Evolutionary conservation across 148 eudicot genomes (phyloP).

Genomic region (Bassia scoparia): DNA sequence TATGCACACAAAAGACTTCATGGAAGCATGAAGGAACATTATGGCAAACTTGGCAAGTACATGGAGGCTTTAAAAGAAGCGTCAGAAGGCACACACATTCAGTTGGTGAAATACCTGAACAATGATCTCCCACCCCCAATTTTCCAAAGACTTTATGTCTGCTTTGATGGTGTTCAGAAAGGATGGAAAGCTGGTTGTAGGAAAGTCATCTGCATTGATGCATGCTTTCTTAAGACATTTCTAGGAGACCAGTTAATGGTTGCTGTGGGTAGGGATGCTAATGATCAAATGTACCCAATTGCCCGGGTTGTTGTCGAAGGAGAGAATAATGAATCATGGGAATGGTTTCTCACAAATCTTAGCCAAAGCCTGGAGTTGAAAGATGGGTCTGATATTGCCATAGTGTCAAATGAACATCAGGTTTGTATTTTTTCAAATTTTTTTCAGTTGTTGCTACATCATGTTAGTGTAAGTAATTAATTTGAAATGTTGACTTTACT

Average conservation of each 20-base stretch:
- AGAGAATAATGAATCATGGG: neutral
- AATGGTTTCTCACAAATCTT: neutral
- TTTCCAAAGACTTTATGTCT: neutral
- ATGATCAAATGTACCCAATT: constrained; percentile 14
- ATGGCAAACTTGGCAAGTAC: neutral
- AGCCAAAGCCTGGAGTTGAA: neutral
- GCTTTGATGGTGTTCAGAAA: too few relatives aligned
- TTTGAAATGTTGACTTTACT: neutral
- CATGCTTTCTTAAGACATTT: neutral
- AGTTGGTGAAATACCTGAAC: neutral
- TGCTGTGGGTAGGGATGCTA: neutral
- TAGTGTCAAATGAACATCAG: neutral
- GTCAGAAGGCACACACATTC: neutral
- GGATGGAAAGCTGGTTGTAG: neutral
- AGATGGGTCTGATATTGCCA: neutral
- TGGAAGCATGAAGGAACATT: neutral
- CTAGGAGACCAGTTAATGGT: neutral
- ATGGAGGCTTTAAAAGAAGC: neutral
- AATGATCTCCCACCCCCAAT: neutral
- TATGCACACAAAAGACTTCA: too few relatives aligned
- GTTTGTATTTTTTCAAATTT: neutral
- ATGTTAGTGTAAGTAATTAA: neutral
- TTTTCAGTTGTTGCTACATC: neutral
- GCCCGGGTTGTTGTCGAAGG: neutral
- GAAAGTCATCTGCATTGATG: neutral